phyloP scores from a whole-genome alignment of 441 rosid species.

The Pelargonium cotyledonis region DNA sequence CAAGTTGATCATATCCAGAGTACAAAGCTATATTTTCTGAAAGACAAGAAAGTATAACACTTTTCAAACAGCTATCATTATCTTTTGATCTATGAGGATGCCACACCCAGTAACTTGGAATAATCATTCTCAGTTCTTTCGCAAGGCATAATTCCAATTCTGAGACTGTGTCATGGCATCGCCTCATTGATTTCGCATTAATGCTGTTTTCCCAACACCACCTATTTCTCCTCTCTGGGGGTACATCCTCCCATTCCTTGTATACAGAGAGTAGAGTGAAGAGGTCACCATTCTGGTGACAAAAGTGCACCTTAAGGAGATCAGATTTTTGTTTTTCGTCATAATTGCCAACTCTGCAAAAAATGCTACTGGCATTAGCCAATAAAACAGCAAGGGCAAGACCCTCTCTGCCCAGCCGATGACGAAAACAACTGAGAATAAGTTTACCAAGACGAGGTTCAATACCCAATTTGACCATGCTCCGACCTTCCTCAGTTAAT shows the following conservation, averaged over 20 bases:
- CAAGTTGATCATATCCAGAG: slow-evolving; percentile 74
- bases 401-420: slow-evolving; percentile 67
- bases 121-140: slow-evolving; percentile 49
- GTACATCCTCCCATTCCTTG: slow-evolving; percentile 61
- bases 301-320: slow-evolving; percentile 71
- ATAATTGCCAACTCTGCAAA: slow-evolving; percentile 75
- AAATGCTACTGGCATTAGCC: slow-evolving; percentile 84
- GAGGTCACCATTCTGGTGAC: slow-evolving; percentile 73
- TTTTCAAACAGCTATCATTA: slow-evolving; percentile 46
- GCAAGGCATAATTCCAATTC: slow-evolving; percentile 61
- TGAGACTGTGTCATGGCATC: slow-evolving; percentile 67
- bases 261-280: slow-evolving; percentile 84
- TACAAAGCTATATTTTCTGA: slow-evolving; percentile 81
- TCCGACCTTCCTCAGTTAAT: slow-evolving; percentile 54
- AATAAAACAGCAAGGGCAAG: slow-evolving; percentile 84
- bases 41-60: slow-evolving; percentile 62
- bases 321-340: slow-evolving; percentile 72
- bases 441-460: slow-evolving; percentile 89
- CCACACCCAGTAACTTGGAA: slow-evolving; percentile 66
- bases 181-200: slow-evolving; percentile 86
- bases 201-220: slow-evolving; percentile 97
- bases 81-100: slow-evolving; percentile 37
- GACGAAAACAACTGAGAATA: slow-evolving; percentile 46
- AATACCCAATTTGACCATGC: slow-evolving; percentile 73
- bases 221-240: slow-evolving; percentile 41